These are phyloP conservation scores for Podochytrium sp. DNA, from an alignment of 192 early-diverging fungal species.

Conservation along the genomic window DNA sequence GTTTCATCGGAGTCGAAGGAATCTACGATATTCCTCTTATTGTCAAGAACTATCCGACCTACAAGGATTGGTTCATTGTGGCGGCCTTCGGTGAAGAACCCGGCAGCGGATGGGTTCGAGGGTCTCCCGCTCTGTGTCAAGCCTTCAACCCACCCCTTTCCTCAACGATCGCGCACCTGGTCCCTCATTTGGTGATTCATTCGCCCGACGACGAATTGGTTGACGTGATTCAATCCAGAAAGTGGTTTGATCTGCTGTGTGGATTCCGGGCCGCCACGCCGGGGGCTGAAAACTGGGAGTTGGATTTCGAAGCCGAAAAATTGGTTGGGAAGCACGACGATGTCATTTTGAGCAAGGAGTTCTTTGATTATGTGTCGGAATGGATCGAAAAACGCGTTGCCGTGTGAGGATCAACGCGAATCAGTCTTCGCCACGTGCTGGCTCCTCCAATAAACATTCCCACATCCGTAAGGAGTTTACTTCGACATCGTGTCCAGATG, in stretches of 20 bases:
- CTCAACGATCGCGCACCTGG: neutral
- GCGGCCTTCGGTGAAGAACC: constrained; percentile 66
- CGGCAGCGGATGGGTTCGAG: constrained; percentile 36
- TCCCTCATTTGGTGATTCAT: constrained; percentile 69
- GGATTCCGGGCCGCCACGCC: constrained; percentile 30
- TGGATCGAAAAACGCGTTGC: constrained; percentile 5
- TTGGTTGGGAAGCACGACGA: neutral
- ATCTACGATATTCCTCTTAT: constrained; percentile 81
- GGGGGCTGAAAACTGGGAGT: constrained; percentile 24
- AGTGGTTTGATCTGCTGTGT: constrained; percentile 44
- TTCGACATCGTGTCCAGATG: too few relatives aligned
- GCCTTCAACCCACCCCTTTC: constrained; percentile 30
- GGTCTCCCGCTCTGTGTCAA: constrained; percentile 48
- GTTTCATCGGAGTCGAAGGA: constrained; percentile 78
- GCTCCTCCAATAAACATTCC: too few relatives aligned
- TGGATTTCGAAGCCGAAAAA: neutral
- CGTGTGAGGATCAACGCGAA: too few relatives aligned
- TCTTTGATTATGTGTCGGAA: neutral
- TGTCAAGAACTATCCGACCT: constrained; percentile 64
- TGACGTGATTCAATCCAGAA: constrained; percentile 56
- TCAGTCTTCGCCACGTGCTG: too few relatives aligned
- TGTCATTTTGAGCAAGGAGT: neutral
- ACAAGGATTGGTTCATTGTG: constrained; percentile 70
- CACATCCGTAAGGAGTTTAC: too few relatives aligned
- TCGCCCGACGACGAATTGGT: constrained; percentile 73